phyloP scores from a whole-genome alignment of 192 early-diverging fungal genomes.

The Mortierella claussenii region DNA sequence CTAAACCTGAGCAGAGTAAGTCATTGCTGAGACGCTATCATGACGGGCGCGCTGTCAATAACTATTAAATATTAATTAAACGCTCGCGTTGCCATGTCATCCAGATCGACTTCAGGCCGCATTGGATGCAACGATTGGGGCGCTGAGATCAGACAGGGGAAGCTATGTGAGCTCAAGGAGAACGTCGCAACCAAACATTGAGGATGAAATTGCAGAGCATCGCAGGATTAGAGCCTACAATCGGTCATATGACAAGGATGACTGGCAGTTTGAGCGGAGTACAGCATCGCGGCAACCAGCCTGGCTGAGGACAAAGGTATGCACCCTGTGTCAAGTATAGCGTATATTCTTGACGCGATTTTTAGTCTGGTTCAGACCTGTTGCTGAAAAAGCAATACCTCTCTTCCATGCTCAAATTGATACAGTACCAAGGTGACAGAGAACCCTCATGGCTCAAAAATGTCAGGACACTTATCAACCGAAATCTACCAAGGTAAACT shows the following conservation, averaged over 20 bases:
- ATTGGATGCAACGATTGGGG: slow-evolving; percentile 42
- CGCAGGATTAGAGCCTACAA: slow-evolving; percentile 21
- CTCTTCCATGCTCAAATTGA: not conserved
- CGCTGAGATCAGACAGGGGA: slow-evolving; percentile 18
- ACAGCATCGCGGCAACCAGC: slow-evolving; percentile 13
- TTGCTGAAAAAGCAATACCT: too few relatives aligned
- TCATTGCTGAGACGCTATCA: not conserved
- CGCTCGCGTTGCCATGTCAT: not conserved
- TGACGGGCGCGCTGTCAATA: too few relatives aligned
- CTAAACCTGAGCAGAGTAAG: slow-evolving; percentile 15
- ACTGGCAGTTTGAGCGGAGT: slow-evolving; percentile 1
- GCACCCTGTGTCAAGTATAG: too few relatives aligned
- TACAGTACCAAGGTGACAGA: slow-evolving; percentile 25
- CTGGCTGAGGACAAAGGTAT: slow-evolving; percentile 37
- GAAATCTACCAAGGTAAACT: slow-evolving; percentile 32
- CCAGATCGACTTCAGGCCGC: slow-evolving; percentile 28
- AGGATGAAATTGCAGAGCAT: slow-evolving; percentile 14
- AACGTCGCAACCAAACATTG: slow-evolving; percentile 1
- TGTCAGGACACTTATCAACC: slow-evolving; percentile 35
- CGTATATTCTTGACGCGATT: too few relatives aligned
- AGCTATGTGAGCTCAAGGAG: slow-evolving; percentile 12
- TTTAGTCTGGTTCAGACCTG: too few relatives aligned
- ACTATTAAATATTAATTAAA: too few relatives aligned
- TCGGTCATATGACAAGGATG: slow-evolving; percentile 14
- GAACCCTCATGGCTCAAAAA: slow-evolving; percentile 46